phyloP scores from a whole-genome alignment of 2,329 filamentous ascomycete species.

The Botrytis paeoniae region DNA sequence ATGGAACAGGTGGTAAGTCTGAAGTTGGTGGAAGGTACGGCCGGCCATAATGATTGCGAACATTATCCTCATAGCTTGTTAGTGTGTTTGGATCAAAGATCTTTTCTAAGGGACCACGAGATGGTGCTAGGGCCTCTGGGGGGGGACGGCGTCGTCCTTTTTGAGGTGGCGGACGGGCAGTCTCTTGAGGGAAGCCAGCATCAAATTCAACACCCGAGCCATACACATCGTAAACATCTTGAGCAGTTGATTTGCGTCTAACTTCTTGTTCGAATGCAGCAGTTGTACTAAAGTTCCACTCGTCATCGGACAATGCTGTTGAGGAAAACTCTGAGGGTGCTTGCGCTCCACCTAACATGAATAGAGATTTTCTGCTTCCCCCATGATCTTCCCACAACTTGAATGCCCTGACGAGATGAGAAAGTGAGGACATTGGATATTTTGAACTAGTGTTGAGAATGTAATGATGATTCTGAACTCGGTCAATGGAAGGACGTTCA shows the following conservation, averaged over 20 bases:
- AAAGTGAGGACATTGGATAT: slow-evolving; percentile 63
- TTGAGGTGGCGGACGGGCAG: slow-evolving; percentile 44
- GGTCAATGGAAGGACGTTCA: slow-evolving; percentile 65
- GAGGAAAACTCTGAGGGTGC: slow-evolving; percentile 41
- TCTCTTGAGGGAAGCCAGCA: slow-evolving; percentile 41
- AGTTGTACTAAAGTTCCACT: slow-evolving; percentile 68
- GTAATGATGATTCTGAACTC: slow-evolving; percentile 68
- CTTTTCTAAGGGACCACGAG: slow-evolving; percentile 57
- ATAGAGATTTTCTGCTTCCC: slow-evolving; percentile 65
- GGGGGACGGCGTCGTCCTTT: slow-evolving; percentile 53
- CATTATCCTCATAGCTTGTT: slow-evolving; percentile 63
- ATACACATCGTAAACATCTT: slow-evolving; percentile 60
- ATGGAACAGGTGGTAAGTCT: slow-evolving; percentile 9
- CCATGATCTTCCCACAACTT: slow-evolving; percentile 73
- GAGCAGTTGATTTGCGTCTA: slow-evolving; percentile 49
- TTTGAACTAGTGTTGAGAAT: slow-evolving; percentile 59
- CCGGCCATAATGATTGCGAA: slow-evolving; percentile 56
- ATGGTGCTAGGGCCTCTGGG: slow-evolving; percentile 55
- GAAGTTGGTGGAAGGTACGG: slow-evolving; percentile 31
- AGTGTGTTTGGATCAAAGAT: slow-evolving; percentile 65
- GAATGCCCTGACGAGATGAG: slow-evolving; percentile 67
- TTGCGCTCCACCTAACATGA: slow-evolving; percentile 58
- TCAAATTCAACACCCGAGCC: slow-evolving; percentile 56
- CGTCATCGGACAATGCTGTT: slow-evolving; percentile 49
- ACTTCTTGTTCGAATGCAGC: slow-evolving; percentile 60